Evolutionary conservation across 202 grass and related monocot genomes (phyloP).

Genomic region (Setaria italica): DNA sequence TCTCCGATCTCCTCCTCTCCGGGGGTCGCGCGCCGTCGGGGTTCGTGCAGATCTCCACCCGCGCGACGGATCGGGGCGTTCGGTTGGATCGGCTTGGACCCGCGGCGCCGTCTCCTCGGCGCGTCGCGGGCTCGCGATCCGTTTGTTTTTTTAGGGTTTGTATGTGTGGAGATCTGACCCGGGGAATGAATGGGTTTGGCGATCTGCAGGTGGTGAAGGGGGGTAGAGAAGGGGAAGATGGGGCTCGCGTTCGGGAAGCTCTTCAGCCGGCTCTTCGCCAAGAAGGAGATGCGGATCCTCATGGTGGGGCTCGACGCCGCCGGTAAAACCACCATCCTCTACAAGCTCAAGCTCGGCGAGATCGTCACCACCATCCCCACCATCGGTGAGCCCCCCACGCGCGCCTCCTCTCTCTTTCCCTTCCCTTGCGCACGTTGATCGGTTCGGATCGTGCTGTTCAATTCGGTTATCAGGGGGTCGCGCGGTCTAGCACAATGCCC

Average conservation of each 20-base stretch:
- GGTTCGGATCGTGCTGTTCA: not conserved
- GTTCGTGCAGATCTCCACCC: not conserved
- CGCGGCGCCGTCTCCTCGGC: not conserved
- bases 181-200: not conserved
- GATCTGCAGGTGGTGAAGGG: conserved; percentile 19
- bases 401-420: too few species aligned
- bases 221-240: conserved; percentile 3
- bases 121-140: not conserved
- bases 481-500: not conserved
- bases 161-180: not conserved
- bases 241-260: conserved; percentile 67
- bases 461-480: not conserved
- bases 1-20: not conserved
- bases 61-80: rapidly evolving
- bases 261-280: conserved; percentile 83
- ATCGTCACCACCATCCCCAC: conserved; percentile 87
- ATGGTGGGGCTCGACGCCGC: conserved; percentile 91
- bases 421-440: not conserved
- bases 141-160: not conserved
- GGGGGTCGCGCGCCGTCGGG: not conserved
- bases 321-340: conserved; percentile 88
- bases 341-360: conserved; percentile 91
- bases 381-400: conserved; percentile 40
- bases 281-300: conserved; percentile 92
- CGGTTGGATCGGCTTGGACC: not conserved